Conservation (phyloP, 306 rosid genomes). For the Trifolium pratense region DNA sequence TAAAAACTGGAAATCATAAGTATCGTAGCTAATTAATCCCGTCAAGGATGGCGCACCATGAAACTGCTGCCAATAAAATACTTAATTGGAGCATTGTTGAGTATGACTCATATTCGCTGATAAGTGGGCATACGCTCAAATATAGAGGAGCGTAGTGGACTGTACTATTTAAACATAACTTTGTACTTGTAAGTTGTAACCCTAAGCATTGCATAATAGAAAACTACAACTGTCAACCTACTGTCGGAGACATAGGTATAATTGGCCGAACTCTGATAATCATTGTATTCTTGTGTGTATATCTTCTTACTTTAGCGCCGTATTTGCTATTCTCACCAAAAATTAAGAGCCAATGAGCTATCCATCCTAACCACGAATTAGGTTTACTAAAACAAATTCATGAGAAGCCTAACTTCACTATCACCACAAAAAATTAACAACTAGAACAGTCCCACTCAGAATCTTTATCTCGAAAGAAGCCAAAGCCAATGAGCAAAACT, state of each 20-base stretch:
- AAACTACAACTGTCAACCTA: not conserved
- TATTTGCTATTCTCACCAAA: not conserved
- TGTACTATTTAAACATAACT: not conserved
- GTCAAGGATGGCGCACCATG: not conserved
- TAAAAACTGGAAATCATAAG: slow-evolving; percentile 15
- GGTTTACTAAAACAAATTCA: slow-evolving; percentile 16
- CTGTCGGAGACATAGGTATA: not conserved
- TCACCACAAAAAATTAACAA: slow-evolving; percentile 8
- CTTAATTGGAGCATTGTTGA: not conserved
- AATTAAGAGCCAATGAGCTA: not conserved
- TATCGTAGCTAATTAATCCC: not conserved
- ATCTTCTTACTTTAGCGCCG: not conserved
- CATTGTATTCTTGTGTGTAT: not conserved
- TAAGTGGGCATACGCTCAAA: not conserved
- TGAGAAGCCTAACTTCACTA: slow-evolving; percentile 24
- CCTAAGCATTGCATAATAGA: not conserved
- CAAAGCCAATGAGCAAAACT: not conserved
- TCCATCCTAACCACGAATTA: slow-evolving; percentile 20
- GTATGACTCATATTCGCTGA: not conserved
- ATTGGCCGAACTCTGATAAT: not conserved
- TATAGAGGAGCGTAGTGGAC: not conserved
- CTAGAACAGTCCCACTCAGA: not conserved
- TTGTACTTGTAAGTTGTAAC: not conserved
- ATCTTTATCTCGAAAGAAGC: not conserved
- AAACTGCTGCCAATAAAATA: slow-evolving; percentile 29